A percentile compares a stretch with the other conserved stretches of the same genome.
Evolutionary conservation across 1,284 basidiomycete genomes (phyloP).

Genomic region (Paramarasmius palmivorus): DNA sequence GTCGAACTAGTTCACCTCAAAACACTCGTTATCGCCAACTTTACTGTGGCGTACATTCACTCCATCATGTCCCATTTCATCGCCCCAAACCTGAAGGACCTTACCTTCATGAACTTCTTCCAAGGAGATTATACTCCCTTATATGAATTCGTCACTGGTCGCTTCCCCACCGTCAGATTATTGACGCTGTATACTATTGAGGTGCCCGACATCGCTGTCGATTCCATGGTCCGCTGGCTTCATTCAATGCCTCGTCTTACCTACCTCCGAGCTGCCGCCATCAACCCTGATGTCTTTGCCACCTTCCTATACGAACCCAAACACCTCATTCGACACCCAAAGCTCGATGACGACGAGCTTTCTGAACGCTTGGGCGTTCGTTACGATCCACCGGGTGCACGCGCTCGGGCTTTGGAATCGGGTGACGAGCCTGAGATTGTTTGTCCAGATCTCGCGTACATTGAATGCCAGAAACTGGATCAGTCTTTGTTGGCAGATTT

Average conservation of each 20-base stretch:
- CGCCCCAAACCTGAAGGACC: slow-evolving; percentile 52
- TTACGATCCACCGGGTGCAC: neutral
- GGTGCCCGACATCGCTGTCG: slow-evolving; percentile 22
- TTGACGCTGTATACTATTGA: slow-evolving; percentile 50
- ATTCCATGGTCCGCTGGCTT: slow-evolving; percentile 45
- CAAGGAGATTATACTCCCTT: slow-evolving; percentile 50
- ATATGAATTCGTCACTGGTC: slow-evolving; percentile 41
- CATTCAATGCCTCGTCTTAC: slow-evolving; percentile 52
- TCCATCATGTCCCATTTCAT: slow-evolving; percentile 45
- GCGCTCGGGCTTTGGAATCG: neutral
- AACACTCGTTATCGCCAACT: slow-evolving; percentile 54
- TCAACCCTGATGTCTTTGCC: slow-evolving; percentile 40
- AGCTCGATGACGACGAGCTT: neutral
- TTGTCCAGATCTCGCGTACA: slow-evolving; percentile 3
- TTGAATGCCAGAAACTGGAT: slow-evolving; percentile 25
- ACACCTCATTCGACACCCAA: slow-evolving; percentile 18
- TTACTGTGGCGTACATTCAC: slow-evolving; percentile 44
- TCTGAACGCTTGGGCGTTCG: neutral
- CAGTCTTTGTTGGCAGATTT: slow-evolving; percentile 25
- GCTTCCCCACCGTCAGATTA: slow-evolving; percentile 47
- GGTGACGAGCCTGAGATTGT: slow-evolving; percentile 3
- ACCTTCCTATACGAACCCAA: slow-evolving; percentile 42
- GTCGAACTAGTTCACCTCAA: slow-evolving; percentile 37
- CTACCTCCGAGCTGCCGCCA: slow-evolving; percentile 47
- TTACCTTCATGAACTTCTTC: slow-evolving; percentile 52